These are phyloP conservation scores for Blastocrithidia nonstop DNA, from an alignment of 208 protist genomes.

Conservation along the genomic window DNA sequence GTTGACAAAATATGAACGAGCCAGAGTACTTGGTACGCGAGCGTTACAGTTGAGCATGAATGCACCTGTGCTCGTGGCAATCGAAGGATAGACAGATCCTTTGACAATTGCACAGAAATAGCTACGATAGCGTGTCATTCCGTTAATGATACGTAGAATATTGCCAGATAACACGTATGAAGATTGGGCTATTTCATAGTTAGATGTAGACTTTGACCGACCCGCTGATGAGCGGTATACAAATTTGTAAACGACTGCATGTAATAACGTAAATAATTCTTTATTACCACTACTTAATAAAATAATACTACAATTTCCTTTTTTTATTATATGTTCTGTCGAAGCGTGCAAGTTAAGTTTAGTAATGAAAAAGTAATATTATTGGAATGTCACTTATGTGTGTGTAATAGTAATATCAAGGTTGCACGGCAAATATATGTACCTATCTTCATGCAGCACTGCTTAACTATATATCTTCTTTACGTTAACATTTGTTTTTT, in stretches of 20 bases:
- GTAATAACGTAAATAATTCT: neutral
- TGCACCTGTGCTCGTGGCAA: slow-evolving; percentile 93
- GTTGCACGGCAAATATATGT: too few species aligned
- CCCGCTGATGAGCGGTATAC: slow-evolving; percentile 78
- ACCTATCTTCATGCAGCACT: too few species aligned
- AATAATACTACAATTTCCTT: neutral
- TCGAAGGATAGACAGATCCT: slow-evolving; percentile 96
- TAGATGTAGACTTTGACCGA: slow-evolving; percentile 79
- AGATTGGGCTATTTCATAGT: slow-evolving; percentile 71
- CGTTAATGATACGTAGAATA: slow-evolving; percentile 96
- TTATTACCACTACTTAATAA: neutral
- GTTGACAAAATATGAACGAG: slow-evolving; percentile 98
- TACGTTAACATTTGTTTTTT: too few species aligned
- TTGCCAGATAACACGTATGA: slow-evolving; percentile 92
- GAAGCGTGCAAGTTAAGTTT: neutral
- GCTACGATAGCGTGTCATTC: slow-evolving; percentile 92
- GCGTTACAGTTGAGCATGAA: slow-evolving; percentile 98
- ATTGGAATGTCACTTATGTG: too few species aligned
- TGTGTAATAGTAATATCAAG: too few species aligned
- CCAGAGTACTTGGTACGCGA: slow-evolving; percentile 94
- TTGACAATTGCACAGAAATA: slow-evolving; percentile 97
- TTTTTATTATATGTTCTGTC: neutral
- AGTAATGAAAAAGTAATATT: too few species aligned
- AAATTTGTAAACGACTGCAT: slow-evolving; percentile 21
- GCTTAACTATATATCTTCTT: too few species aligned